Conservation (phyloP, 331 rosid species). For the Quercus tomentella region DNA sequence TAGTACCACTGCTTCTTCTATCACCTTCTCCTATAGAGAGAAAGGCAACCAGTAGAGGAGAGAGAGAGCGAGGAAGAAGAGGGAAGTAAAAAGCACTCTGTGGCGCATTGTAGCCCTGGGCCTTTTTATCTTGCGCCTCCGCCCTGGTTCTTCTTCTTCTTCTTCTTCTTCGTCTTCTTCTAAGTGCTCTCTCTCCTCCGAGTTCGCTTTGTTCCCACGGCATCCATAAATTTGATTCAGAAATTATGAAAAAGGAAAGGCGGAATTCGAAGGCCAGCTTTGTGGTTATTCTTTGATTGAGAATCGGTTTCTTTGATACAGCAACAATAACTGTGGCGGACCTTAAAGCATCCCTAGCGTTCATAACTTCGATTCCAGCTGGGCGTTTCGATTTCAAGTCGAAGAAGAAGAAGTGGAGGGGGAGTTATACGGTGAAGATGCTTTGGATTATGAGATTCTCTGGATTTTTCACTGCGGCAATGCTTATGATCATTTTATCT, state of each 20-base stretch:
- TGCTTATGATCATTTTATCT: conserved; percentile 62
- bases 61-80: conserved; percentile 5
- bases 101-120: conserved; percentile 23
- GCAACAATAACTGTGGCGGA: conserved; percentile 29
- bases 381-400: conserved; percentile 42
- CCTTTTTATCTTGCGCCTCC: conserved; percentile 11
- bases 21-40: not conserved
- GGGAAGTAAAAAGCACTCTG: conserved; percentile 16
- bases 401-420: conserved; percentile 26
- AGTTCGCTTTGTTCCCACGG: conserved; percentile 50
- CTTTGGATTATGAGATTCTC: conserved; percentile 61
- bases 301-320: too few species aligned
- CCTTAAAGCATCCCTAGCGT: conserved; percentile 42
- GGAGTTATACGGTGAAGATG: conserved; percentile 35
- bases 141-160: conserved; percentile 21
- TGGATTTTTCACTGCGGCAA: conserved; percentile 66
- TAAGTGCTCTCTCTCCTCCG: conserved; percentile 6
- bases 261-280: conserved; percentile 13
- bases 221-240: conserved; percentile 27
- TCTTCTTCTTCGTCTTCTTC: conserved; percentile 15
- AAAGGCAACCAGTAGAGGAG: not conserved
- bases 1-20: not conserved
- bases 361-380: conserved; percentile 27
- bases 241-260: conserved; percentile 2
- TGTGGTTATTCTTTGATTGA: not conserved